Conservation (phyloP, 805 yeast species). For the Candida golubevii region DNA sequence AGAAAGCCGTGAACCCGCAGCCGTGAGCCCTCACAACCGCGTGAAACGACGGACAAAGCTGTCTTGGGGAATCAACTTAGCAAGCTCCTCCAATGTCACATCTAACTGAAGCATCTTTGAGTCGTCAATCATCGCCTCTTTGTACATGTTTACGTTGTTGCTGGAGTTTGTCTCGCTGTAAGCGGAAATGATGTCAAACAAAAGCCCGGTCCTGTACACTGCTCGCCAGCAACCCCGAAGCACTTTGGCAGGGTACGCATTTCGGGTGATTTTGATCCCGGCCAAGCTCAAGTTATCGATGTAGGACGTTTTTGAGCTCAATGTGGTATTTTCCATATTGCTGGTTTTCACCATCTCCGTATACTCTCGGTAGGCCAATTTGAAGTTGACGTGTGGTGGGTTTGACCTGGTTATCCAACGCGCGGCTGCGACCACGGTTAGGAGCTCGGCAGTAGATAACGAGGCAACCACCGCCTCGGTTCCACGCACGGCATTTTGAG, state of each 20-base stretch:
- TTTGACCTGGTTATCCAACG: constrained; percentile 60
- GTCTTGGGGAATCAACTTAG: constrained; percentile 20
- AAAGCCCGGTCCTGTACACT: constrained; percentile 50
- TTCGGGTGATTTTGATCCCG: constrained; percentile 34
- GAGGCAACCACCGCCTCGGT: constrained; percentile 25
- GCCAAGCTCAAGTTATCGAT: constrained; percentile 33
- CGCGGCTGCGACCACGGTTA: constrained; percentile 70
- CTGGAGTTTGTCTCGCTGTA: constrained; percentile 36
- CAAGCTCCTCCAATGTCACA: constrained; percentile 48
- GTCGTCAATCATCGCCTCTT: constrained; percentile 35
- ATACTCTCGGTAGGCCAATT: constrained; percentile 75
- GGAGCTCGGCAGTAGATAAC: constrained; percentile 67
- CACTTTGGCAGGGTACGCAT: constrained; percentile 58
- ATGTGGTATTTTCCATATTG: constrained; percentile 32
- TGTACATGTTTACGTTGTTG: constrained; percentile 26
- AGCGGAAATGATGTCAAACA: constrained; percentile 45
- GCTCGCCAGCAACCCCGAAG: constrained; percentile 74
- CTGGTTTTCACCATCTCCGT: constrained; percentile 44
- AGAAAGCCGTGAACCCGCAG: too few relatives aligned
- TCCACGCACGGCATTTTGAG: constrained; percentile 11
- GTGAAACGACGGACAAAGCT: constrained; percentile 11
- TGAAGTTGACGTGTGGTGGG: constrained; percentile 63
- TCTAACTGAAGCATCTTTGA: constrained; percentile 50
- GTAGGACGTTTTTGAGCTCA: constrained; percentile 27
- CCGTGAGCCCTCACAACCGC: constrained; percentile 9